phyloP scores from a whole-genome alignment of 2,329 filamentous ascomycete species.

The Epichloe festucae region DNA sequence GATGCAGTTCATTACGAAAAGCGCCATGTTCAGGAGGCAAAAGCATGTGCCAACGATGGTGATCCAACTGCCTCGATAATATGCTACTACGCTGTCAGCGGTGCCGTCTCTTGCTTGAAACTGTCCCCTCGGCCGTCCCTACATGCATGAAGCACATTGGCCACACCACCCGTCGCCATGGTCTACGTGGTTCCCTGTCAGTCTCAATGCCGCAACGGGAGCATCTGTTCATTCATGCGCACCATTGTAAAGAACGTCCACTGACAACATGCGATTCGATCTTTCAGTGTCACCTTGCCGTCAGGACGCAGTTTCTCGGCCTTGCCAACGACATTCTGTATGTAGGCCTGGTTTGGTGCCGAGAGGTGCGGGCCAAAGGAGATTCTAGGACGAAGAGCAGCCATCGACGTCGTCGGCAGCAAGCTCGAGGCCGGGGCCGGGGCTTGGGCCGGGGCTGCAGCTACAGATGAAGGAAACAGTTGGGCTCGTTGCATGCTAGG shows the following conservation, averaged over 20 bases:
- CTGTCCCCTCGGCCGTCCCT: background rate
- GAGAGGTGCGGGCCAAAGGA: background rate
- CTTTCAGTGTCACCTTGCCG: slow-evolving; percentile 30
- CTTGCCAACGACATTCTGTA: slow-evolving; percentile 23
- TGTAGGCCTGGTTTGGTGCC: slow-evolving; percentile 8
- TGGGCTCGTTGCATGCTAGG: background rate
- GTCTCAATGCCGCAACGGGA: background rate
- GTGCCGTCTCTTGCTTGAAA: background rate
- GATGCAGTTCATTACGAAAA: slow-evolving; percentile 50
- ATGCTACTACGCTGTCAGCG: slow-evolving; percentile 1
- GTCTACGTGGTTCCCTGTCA: slow-evolving; percentile 8
- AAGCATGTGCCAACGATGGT: slow-evolving; percentile 45
- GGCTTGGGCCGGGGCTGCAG: background rate
- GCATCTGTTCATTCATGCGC: background rate
- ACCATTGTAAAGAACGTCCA: slow-evolving; percentile 68
- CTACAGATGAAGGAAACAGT: background rate
- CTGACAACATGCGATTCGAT: slow-evolving; percentile 38
- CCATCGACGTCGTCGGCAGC: background rate
- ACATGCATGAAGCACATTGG: slow-evolving; percentile 35
- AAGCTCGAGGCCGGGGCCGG: too few species aligned
- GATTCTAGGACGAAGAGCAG: background rate
- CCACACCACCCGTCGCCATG: slow-evolving; percentile 43
- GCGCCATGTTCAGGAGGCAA: slow-evolving; percentile 48
- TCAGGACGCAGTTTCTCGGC: slow-evolving; percentile 12
- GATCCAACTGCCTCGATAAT: slow-evolving; percentile 34